Evolutionary conservation across 345 rosid genomes (phyloP).

Genomic region (Acer yangbiense): DNA sequence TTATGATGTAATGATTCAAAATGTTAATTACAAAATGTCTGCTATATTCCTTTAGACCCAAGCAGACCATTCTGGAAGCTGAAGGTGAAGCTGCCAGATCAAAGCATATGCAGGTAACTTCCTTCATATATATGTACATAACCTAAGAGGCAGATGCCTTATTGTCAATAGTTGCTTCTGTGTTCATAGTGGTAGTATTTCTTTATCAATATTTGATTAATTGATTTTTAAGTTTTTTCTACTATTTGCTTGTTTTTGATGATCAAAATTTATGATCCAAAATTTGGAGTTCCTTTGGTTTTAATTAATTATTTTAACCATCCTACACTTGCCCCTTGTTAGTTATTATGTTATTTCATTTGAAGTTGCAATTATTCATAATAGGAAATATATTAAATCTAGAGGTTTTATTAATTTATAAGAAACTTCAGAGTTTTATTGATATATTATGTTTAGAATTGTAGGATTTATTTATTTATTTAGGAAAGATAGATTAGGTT

Average conservation of each 20-base stretch:
- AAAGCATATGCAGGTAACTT: conserved; percentile 63
- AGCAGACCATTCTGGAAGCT: conserved; percentile 95
- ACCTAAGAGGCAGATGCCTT: neutral
- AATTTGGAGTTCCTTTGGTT: neutral
- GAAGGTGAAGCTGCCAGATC: conserved; percentile 92
- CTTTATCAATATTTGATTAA: neutral
- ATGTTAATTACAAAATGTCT: conserved; percentile 24
- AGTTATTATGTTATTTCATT: neutral
- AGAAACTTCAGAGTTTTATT: neutral
- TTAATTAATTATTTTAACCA: no score
- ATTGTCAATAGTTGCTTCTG: neutral
- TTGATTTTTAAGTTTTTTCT: neutral
- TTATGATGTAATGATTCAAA: neutral
- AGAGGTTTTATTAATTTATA: neutral
- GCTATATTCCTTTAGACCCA: conserved; percentile 63
- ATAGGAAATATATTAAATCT: neutral
- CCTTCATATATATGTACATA: neutral
- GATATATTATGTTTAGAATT: no score
- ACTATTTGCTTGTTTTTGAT: neutral
- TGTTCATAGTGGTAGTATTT: neutral
- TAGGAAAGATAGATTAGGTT: no score
- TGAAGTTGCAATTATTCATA: neutral
- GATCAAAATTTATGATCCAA: neutral
- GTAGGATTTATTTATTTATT: no score
- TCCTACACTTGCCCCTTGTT: neutral